phyloP scores from a whole-genome alignment of 1,139 yeast species.

The Debaryomyces nepalensis region DNA sequence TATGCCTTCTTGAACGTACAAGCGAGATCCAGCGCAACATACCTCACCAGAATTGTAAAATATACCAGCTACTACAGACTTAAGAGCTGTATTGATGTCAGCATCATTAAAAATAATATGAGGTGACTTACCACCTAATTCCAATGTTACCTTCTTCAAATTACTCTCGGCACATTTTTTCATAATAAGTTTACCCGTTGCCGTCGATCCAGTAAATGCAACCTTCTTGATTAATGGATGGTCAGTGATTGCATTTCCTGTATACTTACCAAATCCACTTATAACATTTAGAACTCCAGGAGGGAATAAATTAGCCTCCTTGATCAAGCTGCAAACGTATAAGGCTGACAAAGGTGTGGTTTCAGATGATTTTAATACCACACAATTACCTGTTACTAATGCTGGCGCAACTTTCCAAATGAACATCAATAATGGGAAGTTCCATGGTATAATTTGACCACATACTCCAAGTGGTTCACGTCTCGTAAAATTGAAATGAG shows the following conservation, averaged over 20 bases:
- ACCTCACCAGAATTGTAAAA: slow-evolving; percentile 77
- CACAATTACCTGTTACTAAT: slow-evolving; percentile 39
- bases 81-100: slow-evolving; percentile 24
- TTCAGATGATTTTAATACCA: slow-evolving; percentile 41
- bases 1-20: slow-evolving; percentile 68
- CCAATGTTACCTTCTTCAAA: slow-evolving; percentile 41
- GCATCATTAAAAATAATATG: slow-evolving; percentile 38
- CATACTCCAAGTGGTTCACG: slow-evolving; percentile 39
- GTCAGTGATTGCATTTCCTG: slow-evolving; percentile 37
- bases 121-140: slow-evolving; percentile 43
- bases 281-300: slow-evolving; percentile 41
- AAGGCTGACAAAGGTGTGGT: slow-evolving; percentile 42
- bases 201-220: slow-evolving; percentile 44
- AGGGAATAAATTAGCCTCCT: slow-evolving; percentile 34
- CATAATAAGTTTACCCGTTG: slow-evolving; percentile 40
- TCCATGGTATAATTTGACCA: slow-evolving; percentile 46
- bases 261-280: slow-evolving; percentile 36
- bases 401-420: slow-evolving; percentile 44
- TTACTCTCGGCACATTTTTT: slow-evolving; percentile 35
- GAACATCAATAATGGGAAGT: slow-evolving; percentile 43
- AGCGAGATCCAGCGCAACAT: slow-evolving; percentile 77
- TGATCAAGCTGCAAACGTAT: slow-evolving; percentile 24
- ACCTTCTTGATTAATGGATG: slow-evolving; percentile 39
- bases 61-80: slow-evolving; percentile 27
- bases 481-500: slow-evolving; percentile 48